These are phyloP conservation scores for Crithidia expoeki DNA, from an alignment of 208 protist genomes.

Conservation along the genomic window DNA sequence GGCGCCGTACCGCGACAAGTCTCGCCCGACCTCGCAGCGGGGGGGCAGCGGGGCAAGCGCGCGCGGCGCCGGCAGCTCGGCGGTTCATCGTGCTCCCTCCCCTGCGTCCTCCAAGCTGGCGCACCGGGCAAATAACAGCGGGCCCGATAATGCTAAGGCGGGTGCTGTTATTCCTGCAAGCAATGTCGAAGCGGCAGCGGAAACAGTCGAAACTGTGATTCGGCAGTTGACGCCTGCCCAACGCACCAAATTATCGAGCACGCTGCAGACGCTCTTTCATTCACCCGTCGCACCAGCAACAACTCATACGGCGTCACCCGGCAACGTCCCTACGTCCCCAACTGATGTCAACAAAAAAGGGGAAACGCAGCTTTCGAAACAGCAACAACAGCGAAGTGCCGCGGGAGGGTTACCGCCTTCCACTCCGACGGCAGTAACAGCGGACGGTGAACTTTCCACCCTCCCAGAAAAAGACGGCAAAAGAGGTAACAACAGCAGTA, in stretches of 20 bases:
- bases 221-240: slow-evolving; percentile 11
- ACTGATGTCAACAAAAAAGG: background rate
- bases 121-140: background rate
- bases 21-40: slow-evolving; percentile 11
- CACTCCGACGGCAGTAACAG: background rate
- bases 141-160: background rate
- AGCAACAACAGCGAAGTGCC: background rate
- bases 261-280: slow-evolving; percentile 26
- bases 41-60: slow-evolving; percentile 3
- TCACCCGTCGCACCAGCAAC: background rate
- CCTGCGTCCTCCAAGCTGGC: slow-evolving; percentile 7
- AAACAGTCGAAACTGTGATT: slow-evolving; percentile 24
- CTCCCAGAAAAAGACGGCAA: background rate
- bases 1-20: slow-evolving; percentile 24
- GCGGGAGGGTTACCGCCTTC: background rate
- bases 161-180: background rate
- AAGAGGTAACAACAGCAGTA: background rate
- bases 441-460: background rate
- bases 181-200: background rate
- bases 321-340: background rate
- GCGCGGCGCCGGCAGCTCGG: background rate
- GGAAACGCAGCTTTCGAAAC: background rate
- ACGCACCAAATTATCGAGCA: slow-evolving; percentile 23
- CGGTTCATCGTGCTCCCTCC: slow-evolving; percentile 6
- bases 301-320: background rate